These are phyloP conservation scores for Fusarium sp. DNA, from an alignment of 2,329 filamentous ascomycete species.

Conservation along the genomic window DNA sequence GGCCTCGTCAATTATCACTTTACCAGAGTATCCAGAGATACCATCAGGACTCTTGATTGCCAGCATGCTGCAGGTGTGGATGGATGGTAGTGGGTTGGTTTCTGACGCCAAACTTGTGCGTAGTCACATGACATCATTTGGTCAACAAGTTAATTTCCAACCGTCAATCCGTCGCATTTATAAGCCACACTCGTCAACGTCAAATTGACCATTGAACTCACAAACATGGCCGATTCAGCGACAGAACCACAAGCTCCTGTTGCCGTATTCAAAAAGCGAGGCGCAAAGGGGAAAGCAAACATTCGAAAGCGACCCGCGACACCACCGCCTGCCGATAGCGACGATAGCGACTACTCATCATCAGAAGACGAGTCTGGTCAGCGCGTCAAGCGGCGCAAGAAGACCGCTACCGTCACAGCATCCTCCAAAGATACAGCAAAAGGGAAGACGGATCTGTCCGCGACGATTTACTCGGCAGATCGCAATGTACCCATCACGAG, in stretches of 20 bases:
- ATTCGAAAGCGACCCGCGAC: constrained; percentile 83
- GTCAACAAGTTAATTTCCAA: constrained; percentile 29
- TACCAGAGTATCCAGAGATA: too few relatives aligned
- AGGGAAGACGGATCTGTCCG: constrained; percentile 52
- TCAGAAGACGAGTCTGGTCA: constrained; percentile 81
- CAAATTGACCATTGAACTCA: neutral
- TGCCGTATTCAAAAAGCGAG: constrained; percentile 86
- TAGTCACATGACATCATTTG: constrained; percentile 23
- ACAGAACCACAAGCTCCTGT: constrained; percentile 57
- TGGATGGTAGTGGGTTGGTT: too few relatives aligned
- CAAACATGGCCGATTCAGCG: constrained; percentile 34
- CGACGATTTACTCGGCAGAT: constrained; percentile 68
- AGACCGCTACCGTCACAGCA: constrained; percentile 70
- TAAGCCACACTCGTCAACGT: neutral
- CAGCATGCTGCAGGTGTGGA: too few relatives aligned
- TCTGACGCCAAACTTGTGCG: constrained; percentile 14
- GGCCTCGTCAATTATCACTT: too few relatives aligned
- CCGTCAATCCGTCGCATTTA: constrained; percentile 3
- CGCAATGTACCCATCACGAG: constrained; percentile 68
- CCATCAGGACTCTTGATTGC: too few relatives aligned
- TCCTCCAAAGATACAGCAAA: constrained; percentile 61
- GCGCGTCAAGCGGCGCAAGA: constrained; percentile 81
- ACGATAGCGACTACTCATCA: constrained; percentile 72
- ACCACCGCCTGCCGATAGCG: constrained; percentile 72
- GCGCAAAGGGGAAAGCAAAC: constrained; percentile 77